These are phyloP conservation scores for Ceratocystis harringtonii DNA, from an alignment of 2,329 filamentous ascomycete genomes.

Conservation along the genomic window DNA sequence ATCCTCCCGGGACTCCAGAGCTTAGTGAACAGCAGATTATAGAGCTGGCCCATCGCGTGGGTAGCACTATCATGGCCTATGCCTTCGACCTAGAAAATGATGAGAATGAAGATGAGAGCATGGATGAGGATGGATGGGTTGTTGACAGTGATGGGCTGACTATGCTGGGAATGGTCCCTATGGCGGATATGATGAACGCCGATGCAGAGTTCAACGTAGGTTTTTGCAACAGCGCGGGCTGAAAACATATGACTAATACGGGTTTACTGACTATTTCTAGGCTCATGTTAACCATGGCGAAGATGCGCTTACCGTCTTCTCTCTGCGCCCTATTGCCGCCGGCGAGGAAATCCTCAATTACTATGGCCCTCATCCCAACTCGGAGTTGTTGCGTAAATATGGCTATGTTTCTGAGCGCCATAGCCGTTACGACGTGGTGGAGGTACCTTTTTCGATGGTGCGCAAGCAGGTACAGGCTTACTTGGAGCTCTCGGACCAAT, in stretches of 20 bases:
- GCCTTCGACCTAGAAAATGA: slow-evolving; percentile 63
- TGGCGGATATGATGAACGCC: slow-evolving; percentile 81
- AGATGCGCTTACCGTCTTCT: slow-evolving; percentile 50
- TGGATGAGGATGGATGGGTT: slow-evolving; percentile 48
- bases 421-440: slow-evolving; percentile 64
- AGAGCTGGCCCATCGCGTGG: slow-evolving; percentile 58
- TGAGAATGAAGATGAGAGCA: slow-evolving; percentile 39
- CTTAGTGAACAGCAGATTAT: slow-evolving; percentile 33
- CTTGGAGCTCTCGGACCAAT: slow-evolving; percentile 26
- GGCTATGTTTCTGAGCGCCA: slow-evolving; percentile 76
- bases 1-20: slow-evolving; percentile 23
- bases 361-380: slow-evolving; percentile 70
- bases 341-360: slow-evolving; percentile 78
- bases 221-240: not conserved
- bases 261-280: slow-evolving; percentile 22
- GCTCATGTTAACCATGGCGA: slow-evolving; percentile 41
- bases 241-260: slow-evolving; percentile 1
- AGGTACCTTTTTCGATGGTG: slow-evolving; percentile 51
- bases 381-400: slow-evolving; percentile 69
- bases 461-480: slow-evolving; percentile 29
- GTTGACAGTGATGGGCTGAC: slow-evolving; percentile 44
- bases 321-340: slow-evolving; percentile 49
- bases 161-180: slow-evolving; percentile 72
- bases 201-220: slow-evolving; percentile 65
- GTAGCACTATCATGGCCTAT: slow-evolving; percentile 81